Conservation (phyloP, 192 early-diverging fungal species). For the Coemansia sp. region DNA sequence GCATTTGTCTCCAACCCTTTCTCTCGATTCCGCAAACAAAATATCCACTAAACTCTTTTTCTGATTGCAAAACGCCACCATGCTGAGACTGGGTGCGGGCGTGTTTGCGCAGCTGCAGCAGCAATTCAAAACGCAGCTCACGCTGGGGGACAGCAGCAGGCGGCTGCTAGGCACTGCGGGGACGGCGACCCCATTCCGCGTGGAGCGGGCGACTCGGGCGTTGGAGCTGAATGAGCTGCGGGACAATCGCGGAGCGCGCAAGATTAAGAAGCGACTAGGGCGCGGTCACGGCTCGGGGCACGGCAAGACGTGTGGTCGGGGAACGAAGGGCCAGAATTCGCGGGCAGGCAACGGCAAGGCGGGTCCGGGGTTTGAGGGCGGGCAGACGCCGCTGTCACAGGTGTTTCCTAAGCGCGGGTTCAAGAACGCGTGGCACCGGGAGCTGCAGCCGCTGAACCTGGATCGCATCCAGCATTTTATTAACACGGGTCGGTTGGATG, state of each 20-base stretch:
- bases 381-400: conserved; percentile 79
- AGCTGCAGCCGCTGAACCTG: conserved; percentile 71
- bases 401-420: conserved; percentile 86
- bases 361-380: conserved; percentile 85
- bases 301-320: conserved; percentile 85
- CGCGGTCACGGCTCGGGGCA: conserved; percentile 82
- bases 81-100: conserved; percentile 11
- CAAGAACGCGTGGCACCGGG: conserved; percentile 56
- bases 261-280: conserved; percentile 63
- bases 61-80: neutral
- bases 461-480: conserved; percentile 93
- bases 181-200: conserved; percentile 2
- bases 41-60: no score
- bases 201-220: conserved; percentile 13
- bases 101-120: conserved; percentile 16
- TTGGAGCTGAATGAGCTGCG: conserved; percentile 33
- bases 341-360: conserved; percentile 73
- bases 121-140: conserved; percentile 13
- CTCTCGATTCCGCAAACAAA: no score
- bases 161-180: neutral
- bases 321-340: conserved; percentile 87
- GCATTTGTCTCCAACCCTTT: no score
- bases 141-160: neutral
- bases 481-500: conserved; percentile 74
- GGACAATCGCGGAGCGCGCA: conserved; percentile 40